Conservation (phyloP, 805 yeast species). For the Candida namnaoensis region DNA sequence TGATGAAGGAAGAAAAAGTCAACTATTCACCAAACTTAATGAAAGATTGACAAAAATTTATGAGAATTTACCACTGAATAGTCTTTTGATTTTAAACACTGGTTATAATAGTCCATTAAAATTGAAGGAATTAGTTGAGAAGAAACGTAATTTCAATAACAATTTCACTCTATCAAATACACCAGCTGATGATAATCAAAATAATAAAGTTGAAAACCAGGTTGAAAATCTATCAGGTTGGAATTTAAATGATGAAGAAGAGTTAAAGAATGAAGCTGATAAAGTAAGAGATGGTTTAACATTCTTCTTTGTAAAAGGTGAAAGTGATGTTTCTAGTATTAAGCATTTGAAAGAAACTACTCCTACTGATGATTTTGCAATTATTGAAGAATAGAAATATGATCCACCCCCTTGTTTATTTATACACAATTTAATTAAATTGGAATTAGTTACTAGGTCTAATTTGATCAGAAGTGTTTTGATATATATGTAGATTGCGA, state of each 20-base stretch:
- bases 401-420: no score
- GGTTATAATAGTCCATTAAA: slow-evolving; percentile 53
- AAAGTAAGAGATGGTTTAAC: slow-evolving; percentile 55
- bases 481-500: no score
- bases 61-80: slow-evolving; percentile 42
- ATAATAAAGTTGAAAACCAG: slow-evolving; percentile 20
- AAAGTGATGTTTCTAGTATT: slow-evolving; percentile 9
- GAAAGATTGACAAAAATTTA: slow-evolving; percentile 39
- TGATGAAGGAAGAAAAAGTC: slow-evolving; percentile 1
- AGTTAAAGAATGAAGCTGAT: slow-evolving; percentile 35
- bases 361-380: not conserved
- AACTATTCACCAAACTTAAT: slow-evolving; percentile 24
- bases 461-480: no score
- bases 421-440: no score
- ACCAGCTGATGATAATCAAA: slow-evolving; percentile 23
- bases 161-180: no score
- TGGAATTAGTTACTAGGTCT: no score
- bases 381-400: not conserved
- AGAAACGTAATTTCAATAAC: slow-evolving; percentile 31
- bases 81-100: slow-evolving; percentile 52
- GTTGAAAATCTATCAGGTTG: slow-evolving; percentile 21
- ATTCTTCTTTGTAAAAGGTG: slow-evolving; percentile 37
- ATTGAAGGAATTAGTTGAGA: slow-evolving; percentile 34
- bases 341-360: not conserved
- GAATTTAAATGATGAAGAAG: slow-evolving; percentile 39